A percentile compares a stretch with the other conserved stretches of the same genome.
Evolutionary conservation across 495 filamentous ascomycete genomes (phyloP).

Genomic region (Daldinia loculata): DNA sequence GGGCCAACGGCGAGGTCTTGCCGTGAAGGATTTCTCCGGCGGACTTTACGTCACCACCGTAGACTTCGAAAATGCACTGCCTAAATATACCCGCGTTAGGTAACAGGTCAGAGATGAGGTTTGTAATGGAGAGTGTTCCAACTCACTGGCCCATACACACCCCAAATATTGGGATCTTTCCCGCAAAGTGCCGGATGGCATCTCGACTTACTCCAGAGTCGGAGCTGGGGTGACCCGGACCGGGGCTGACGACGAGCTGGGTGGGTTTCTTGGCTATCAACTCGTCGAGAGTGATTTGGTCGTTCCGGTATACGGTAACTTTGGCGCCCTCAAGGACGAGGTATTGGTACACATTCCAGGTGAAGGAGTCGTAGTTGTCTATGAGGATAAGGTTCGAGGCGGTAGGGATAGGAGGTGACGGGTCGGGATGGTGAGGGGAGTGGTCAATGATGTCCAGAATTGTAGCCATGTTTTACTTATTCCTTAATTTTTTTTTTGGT

Average conservation of each 20-base stretch:
- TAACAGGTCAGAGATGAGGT: not conserved
- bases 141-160: slow-evolving; percentile 97
- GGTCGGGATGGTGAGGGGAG: slow-evolving; percentile 82
- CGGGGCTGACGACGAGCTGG: slow-evolving; percentile 93
- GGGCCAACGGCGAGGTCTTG: slow-evolving; percentile 89
- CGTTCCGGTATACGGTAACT: slow-evolving; percentile 90
- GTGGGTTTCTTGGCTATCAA: slow-evolving; percentile 84
- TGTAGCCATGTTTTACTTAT: slow-evolving; percentile 51
- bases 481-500: not conserved
- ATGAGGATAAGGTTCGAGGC: slow-evolving; percentile 94
- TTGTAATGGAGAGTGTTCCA: not conserved
- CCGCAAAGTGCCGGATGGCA: slow-evolving; percentile 90
- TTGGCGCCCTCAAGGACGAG: slow-evolving; percentile 90
- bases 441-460: slow-evolving; percentile 74
- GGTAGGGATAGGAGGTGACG: slow-evolving; percentile 69
- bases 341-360: slow-evolving; percentile 99
- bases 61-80: slow-evolving; percentile 93
- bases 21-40: slow-evolving; percentile 97
- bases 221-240: slow-evolving; percentile 87
- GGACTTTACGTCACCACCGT: slow-evolving; percentile 88
- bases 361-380: slow-evolving; percentile 99
- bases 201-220: slow-evolving; percentile 93
- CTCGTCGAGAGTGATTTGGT: slow-evolving; percentile 85
- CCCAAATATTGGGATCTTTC: slow-evolving; percentile 94
- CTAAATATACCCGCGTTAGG: slow-evolving; percentile 42